Conservation (phyloP, 1,284 basidiomycete genomes). For the Ceraceosorus bombacis region DNA sequence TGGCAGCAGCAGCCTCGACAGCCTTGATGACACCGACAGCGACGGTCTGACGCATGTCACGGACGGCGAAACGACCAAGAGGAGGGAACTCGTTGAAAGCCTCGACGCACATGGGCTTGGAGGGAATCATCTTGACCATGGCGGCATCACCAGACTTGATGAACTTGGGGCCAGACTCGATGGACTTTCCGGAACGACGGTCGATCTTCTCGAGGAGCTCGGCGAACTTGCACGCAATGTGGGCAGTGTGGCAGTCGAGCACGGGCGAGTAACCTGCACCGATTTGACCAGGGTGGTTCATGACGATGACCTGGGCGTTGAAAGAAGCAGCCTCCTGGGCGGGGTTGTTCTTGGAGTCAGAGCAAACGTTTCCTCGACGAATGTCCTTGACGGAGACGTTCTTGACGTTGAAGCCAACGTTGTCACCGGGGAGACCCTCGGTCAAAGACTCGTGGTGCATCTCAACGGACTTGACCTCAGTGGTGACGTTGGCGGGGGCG, state of each 20-base stretch:
- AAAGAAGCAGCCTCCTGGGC: constrained; percentile 98
- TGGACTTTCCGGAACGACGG: constrained; percentile 79
- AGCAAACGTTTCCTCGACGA: constrained; percentile 96
- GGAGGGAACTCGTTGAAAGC: constrained; percentile 96
- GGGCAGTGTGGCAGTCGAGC: constrained; percentile 99
- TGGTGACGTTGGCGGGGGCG: constrained; percentile 94
- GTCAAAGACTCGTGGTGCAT: constrained; percentile 99
- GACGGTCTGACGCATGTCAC: constrained; percentile 52
- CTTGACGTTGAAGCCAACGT: constrained; percentile 85
- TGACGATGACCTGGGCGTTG: constrained; percentile 99
- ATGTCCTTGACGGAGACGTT: constrained; percentile 99
- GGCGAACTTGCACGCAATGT: constrained; percentile 99
- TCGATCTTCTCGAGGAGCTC: constrained; percentile 99
- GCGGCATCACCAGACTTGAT: constrained; percentile 61
- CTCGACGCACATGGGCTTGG: constrained; percentile 98
- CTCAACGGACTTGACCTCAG: constrained; percentile 99
- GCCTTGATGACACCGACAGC: constrained; percentile 91
- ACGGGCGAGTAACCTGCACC: constrained; percentile 95
- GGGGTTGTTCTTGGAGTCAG: constrained; percentile 99
- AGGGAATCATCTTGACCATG: constrained; percentile 94
- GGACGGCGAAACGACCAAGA: constrained; percentile 84
- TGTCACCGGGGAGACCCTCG: constrained; percentile 94
- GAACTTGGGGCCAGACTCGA: constrained; percentile 85
- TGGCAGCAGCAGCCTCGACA: constrained; percentile 23
- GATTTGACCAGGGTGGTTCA: constrained; percentile 99